Conservation (phyloP, 192 early-diverging fungal genomes). For the Coemansia sp. region DNA sequence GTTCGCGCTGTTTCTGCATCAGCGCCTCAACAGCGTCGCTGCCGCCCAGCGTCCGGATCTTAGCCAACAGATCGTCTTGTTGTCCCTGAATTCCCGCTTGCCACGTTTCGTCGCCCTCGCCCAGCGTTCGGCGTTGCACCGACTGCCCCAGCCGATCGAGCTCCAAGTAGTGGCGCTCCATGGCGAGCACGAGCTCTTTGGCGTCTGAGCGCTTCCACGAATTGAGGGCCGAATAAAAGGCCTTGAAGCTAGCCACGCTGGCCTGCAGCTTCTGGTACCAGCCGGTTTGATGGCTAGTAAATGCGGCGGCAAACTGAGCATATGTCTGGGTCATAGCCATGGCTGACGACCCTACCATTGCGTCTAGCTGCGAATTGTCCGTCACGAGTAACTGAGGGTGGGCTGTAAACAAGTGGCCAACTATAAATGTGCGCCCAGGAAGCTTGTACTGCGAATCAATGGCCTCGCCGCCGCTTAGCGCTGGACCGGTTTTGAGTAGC, state of each 20-base stretch:
- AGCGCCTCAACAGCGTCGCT: constrained; percentile 18
- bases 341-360: constrained; percentile 33
- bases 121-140: constrained; percentile 36
- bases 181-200: constrained; percentile 21
- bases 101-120: constrained; percentile 45
- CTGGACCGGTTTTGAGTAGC: constrained; percentile 7
- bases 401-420: constrained; percentile 34
- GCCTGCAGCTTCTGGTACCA: constrained; percentile 25
- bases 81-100: constrained; percentile 32
- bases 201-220: constrained; percentile 48
- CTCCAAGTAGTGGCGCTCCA: constrained; percentile 49
- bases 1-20: constrained; percentile 21
- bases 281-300: constrained; percentile 4
- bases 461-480: not conserved
- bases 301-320: constrained; percentile 15
- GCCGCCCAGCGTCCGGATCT: constrained; percentile 30
- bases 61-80: constrained; percentile 18
- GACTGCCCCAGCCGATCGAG: constrained; percentile 49
- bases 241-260: constrained; percentile 30
- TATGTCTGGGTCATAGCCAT: constrained; percentile 23
- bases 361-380: constrained; percentile 24
- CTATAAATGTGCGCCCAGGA: constrained; percentile 39
- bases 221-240: constrained; percentile 36
- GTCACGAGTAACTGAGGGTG: constrained; percentile 29
- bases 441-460: not conserved